These are phyloP conservation scores for Ilyonectria mors-panacis DNA, from an alignment of 2,329 filamentous ascomycete genomes.

Conservation along the genomic window DNA sequence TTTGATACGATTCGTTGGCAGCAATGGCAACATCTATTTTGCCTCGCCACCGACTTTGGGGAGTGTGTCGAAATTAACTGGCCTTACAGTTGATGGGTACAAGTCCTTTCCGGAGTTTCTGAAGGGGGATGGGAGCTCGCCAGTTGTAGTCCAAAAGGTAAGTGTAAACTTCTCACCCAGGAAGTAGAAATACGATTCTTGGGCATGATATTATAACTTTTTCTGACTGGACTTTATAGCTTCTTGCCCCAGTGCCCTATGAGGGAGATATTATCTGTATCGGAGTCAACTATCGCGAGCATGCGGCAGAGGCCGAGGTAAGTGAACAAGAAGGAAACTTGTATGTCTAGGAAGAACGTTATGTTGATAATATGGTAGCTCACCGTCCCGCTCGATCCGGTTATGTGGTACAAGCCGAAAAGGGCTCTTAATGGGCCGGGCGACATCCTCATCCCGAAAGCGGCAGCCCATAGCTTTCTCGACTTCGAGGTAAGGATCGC, in stretches of 20 bases:
- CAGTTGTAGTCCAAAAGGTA: neutral
- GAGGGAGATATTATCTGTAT: conserved; percentile 36
- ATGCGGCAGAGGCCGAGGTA: conserved; percentile 46
- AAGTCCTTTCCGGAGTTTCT: neutral
- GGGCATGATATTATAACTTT: no score
- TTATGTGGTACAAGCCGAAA: conserved; percentile 8
- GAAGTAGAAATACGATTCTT: no score
- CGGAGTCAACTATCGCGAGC: conserved; percentile 46
- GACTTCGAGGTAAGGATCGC: conserved; percentile 58
- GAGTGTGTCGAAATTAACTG: neutral
- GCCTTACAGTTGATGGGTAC: neutral
- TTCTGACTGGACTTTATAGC: neutral
- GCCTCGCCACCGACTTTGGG: neutral
- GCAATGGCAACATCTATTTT: neutral
- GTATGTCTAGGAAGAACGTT: no score
- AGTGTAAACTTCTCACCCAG: neutral
- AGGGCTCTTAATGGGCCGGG: neutral
- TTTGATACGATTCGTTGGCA: neutral
- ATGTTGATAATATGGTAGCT: conserved; percentile 19
- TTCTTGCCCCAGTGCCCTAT: neutral
- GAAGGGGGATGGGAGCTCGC: neutral
- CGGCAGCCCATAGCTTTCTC: conserved; percentile 52
- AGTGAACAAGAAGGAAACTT: neutral
- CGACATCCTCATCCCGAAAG: conserved; percentile 32
- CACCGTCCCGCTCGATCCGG: conserved; percentile 17